Evolutionary conservation across 2,329 filamentous ascomycete genomes (phyloP), one percentile per base, ranked within the genome.

Genomic region (Trichoderma koningiopsis): DNA sequence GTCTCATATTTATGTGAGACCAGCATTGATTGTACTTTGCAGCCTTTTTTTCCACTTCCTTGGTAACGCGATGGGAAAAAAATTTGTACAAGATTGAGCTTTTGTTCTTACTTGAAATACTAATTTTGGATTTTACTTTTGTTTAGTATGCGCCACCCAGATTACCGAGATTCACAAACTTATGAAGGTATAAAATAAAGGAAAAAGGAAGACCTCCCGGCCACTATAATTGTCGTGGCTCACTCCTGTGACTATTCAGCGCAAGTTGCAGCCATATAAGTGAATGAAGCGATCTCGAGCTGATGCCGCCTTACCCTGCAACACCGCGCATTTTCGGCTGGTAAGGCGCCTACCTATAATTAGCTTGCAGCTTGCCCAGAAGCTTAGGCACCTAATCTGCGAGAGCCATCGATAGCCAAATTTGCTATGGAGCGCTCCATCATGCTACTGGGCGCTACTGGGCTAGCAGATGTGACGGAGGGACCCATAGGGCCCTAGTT

Each of bases 371-470:
- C 61, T 64, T 64, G 61, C 29, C 49, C 33, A 56, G 61, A 56
- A 52, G 61, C 61, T 64, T 24, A 56, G 61, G 61, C 52, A 64
- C 61, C 49, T 64, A 64, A 64, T 64, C 61, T 64, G 52, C 61
- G 61, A 64, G 61, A 56, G 61, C 49, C 61, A 64, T 56, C 61
- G 52, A 56, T 43, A 56, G 61, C 61, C 35, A 29, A 64, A 55
- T 64, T 64, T 64, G 31, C 61, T 49, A 55, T 31, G 61, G 33
- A 55, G 33, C 33, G 31, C 33, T 55, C 61, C 61, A 55, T 64
- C 16, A 37, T 55, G 61, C 47, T 64, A 33, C 47, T 64, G 61
- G 61, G 40, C 35, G 37, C 61, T 37, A 37, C 61, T 43, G 40
- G 49, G 43, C 61, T 56, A 56, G 61, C 61, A 55, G 61, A 64